These are phyloP conservation scores for California macrophylla DNA, from an alignment of 441 rosid species.

Conservation along the genomic window DNA sequence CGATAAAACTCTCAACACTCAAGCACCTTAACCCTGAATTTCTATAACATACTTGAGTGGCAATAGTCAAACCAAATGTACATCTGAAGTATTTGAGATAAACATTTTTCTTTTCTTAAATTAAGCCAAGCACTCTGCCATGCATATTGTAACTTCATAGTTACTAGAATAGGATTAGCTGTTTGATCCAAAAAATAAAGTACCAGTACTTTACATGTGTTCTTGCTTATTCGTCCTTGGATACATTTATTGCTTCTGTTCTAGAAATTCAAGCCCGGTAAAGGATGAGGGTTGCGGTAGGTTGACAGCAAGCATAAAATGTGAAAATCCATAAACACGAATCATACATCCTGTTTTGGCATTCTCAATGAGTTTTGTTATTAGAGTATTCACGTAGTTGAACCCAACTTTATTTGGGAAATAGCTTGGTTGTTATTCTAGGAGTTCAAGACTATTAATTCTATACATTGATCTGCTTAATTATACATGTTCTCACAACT, in stretches of 20 bases:
- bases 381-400: too few species aligned
- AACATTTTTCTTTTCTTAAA: background rate
- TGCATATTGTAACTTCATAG: too few species aligned
- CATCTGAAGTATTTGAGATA: background rate
- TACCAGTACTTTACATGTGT: background rate
- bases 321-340: background rate
- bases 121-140: background rate
- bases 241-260: background rate
- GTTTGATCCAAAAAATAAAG: too few species aligned
- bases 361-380: background rate
- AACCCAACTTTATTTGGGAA: background rate
- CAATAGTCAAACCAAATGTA: background rate
- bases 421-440: background rate
- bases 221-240: background rate
- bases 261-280: background rate
- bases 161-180: too few species aligned
- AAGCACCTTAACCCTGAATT: background rate
- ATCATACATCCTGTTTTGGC: background rate
- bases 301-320: too few species aligned
- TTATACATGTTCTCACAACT: background rate
- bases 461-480: background rate
- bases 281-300: background rate
- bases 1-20: background rate
- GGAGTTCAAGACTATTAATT: background rate
- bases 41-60: background rate